Evolutionary conservation across 1,284 basidiomycete species (phyloP).

Genomic region (Trichosporon asahii): DNA sequence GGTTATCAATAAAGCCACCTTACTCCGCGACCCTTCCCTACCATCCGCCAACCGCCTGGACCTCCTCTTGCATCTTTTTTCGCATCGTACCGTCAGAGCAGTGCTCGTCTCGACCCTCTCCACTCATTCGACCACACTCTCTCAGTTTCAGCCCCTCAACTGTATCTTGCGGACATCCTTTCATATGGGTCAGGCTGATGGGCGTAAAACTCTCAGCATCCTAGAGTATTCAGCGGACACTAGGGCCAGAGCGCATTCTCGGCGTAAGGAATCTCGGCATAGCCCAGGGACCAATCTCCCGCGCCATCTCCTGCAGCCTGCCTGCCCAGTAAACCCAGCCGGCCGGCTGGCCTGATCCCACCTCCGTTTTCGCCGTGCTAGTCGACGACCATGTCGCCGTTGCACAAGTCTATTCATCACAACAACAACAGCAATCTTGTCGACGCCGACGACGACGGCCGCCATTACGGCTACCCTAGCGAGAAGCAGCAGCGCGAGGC

Average conservation of each 20-base stretch:
- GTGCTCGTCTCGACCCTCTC: neutral
- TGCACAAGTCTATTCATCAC: neutral
- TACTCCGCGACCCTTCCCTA: neutral
- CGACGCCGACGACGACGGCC: neutral
- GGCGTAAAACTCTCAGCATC: neutral
- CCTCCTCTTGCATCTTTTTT: neutral
- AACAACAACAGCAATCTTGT: neutral
- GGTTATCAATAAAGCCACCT: conserved; percentile 1
- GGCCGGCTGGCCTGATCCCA: neutral
- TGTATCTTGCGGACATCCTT: neutral
- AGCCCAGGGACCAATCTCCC: neutral
- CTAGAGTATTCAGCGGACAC: neutral
- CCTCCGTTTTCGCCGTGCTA: neutral
- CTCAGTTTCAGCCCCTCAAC: neutral
- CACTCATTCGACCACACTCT: neutral
- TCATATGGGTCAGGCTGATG: neutral
- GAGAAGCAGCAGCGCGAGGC: neutral
- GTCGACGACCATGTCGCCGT: conserved; percentile 8
- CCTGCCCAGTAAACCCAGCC: neutral
- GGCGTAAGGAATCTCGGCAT: conserved; percentile 3
- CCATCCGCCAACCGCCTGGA: neutral
- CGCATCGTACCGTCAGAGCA: neutral
- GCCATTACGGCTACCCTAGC: neutral
- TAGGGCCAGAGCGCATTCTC: neutral
- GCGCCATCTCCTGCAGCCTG: neutral